Evolutionary conservation across 2,329 filamentous ascomycete species (phyloP).

Genomic region (Alternaria arborescens): DNA sequence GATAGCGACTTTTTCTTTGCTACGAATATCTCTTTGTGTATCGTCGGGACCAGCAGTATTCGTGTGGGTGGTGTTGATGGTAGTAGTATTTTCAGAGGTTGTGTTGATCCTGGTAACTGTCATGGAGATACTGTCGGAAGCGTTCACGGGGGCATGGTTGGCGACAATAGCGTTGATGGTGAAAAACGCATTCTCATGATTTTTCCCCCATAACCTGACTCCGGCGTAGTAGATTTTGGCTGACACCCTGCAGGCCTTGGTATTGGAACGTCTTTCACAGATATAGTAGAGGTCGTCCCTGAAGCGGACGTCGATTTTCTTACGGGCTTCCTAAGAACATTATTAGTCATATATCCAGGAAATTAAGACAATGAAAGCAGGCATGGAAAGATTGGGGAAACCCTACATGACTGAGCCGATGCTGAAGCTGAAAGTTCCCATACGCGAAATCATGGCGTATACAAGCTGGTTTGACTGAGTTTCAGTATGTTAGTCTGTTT

Average conservation of each 20-base stretch:
- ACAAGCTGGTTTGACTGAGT: background rate
- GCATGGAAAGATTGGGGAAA: background rate
- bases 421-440: background rate
- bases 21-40: background rate
- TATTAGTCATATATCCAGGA: background rate
- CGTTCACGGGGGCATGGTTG: background rate
- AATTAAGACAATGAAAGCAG: background rate
- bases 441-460: conserved; percentile 1
- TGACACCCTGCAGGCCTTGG: background rate
- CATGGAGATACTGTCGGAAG: background rate
- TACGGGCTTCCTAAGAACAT: background rate
- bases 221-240: background rate
- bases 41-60: background rate
- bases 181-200: background rate
- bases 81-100: background rate
- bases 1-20: background rate
- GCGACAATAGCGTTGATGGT: background rate
- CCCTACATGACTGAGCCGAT: background rate
- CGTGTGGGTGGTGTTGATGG: background rate
- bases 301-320: conserved; percentile 5
- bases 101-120: background rate
- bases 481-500: background rate
- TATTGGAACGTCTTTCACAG: background rate
- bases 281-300: background rate
- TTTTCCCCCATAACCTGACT: background rate